phyloP scores from a whole-genome alignment of 306 rosid genomes.

The Ochetophila trinervis region DNA sequence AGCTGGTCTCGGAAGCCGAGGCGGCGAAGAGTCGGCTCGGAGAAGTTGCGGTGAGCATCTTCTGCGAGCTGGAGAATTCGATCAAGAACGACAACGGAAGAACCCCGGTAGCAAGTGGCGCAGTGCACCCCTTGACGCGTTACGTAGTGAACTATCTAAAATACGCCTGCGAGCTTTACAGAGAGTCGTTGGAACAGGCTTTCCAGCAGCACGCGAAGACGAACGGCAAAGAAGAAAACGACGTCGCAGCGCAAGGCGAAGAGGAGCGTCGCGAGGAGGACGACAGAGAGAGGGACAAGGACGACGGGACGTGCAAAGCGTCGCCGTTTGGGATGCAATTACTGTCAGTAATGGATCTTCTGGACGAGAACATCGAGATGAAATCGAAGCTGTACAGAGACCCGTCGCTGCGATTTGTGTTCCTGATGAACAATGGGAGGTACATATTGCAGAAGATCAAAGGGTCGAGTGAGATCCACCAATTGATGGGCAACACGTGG shows the following conservation, averaged over 20 bases:
- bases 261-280: too few species aligned
- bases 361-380: conserved; percentile 56
- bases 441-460: conserved; percentile 74
- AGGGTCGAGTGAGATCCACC: conserved; percentile 54
- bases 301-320: conserved; percentile 18
- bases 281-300: not conserved
- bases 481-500: conserved; percentile 69
- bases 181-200: conserved; percentile 55
- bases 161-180: conserved; percentile 68
- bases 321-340: conserved; percentile 45
- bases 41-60: conserved; percentile 44
- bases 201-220: conserved; percentile 24
- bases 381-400: conserved; percentile 62
- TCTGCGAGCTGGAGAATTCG: conserved; percentile 58
- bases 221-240: not conserved
- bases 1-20: conserved; percentile 36
- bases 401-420: conserved; percentile 44
- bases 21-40: conserved; percentile 33
- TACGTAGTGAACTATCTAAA: conserved; percentile 78
- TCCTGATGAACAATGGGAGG: conserved; percentile 85
- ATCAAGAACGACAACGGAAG: conserved; percentile 57
- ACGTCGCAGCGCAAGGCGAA: not conserved
- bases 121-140: conserved; percentile 76
- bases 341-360: conserved; percentile 46
- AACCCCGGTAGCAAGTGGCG: conserved; percentile 67